Evolutionary conservation across 352 stramenopile species (phyloP).

Genomic region (Pythium guiyangense): DNA sequence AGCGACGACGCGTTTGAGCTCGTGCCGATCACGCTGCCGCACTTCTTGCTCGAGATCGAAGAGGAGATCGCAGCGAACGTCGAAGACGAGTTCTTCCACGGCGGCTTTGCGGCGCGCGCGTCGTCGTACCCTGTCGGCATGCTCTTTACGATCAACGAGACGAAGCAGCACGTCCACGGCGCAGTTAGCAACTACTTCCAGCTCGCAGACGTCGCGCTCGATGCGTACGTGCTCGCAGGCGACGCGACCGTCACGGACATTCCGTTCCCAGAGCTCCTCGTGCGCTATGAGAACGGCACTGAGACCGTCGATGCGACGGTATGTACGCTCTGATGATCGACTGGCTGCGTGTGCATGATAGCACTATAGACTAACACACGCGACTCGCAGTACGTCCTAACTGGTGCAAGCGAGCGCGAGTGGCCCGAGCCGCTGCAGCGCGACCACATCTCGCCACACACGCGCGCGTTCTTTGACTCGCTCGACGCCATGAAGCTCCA

Average conservation of each 20-base stretch:
- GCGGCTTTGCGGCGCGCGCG: constrained; percentile 40
- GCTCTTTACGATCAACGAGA: constrained; percentile 73
- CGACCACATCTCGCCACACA: constrained; percentile 23
- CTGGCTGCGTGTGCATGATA: too few relatives aligned
- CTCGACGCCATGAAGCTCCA: constrained; percentile 60
- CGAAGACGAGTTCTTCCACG: constrained; percentile 55
- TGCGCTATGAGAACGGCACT: constrained; percentile 28
- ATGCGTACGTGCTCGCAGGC: constrained; percentile 37
- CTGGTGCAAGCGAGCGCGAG: constrained; percentile 25
- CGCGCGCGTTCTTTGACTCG: constrained; percentile 56
- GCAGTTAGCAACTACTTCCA: constrained; percentile 58
- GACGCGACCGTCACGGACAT: constrained; percentile 12
- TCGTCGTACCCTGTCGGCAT: constrained; percentile 57
- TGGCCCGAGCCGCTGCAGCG: constrained; percentile 49
- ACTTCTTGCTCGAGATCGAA: constrained; percentile 62
- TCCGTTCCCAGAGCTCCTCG: constrained; percentile 40
- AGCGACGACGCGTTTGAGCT: constrained; percentile 2
- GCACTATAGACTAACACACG: too few relatives aligned
- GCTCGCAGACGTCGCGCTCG: constrained; percentile 47
- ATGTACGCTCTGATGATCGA: neutral
- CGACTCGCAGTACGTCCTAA: constrained; percentile 34
- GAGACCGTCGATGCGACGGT: constrained; percentile 20
- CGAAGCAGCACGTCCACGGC: constrained; percentile 58
- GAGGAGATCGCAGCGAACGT: constrained; percentile 64
- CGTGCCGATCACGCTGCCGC: constrained; percentile 39